These are phyloP conservation scores for maize (Zea mays) DNA, from an alignment of 176 grass and related monocot genomes.

Conservation along the genomic window Zm-B73-REFERENCE-NAM-5.0 NC_050097.1:213554501-213555000, in stretches of 20 bases:
- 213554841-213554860: neutral
- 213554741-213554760: too few species aligned
- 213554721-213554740: too few species aligned
- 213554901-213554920: too few species aligned
- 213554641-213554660: neutral
- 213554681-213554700: neutral
- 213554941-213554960: too few species aligned
- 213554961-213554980: too few species aligned
- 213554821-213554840: neutral
- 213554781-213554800: neutral
- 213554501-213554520: neutral
- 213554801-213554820: neutral
- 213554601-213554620: neutral
- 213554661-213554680: slow-evolving; percentile 1
- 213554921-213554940: too few species aligned
- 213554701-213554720: too few species aligned
- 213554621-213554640: neutral
- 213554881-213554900: too few species aligned
- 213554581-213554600: too few species aligned
- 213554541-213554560: neutral
- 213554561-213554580: slow-evolving; percentile 22
- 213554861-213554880: neutral
- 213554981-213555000: too few species aligned
- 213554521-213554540: neutral
- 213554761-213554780: too few species aligned